Evolutionary conservation across 2,329 filamentous ascomycete species (phyloP).

Genomic region (Phaeosphaeria sp.): DNA sequence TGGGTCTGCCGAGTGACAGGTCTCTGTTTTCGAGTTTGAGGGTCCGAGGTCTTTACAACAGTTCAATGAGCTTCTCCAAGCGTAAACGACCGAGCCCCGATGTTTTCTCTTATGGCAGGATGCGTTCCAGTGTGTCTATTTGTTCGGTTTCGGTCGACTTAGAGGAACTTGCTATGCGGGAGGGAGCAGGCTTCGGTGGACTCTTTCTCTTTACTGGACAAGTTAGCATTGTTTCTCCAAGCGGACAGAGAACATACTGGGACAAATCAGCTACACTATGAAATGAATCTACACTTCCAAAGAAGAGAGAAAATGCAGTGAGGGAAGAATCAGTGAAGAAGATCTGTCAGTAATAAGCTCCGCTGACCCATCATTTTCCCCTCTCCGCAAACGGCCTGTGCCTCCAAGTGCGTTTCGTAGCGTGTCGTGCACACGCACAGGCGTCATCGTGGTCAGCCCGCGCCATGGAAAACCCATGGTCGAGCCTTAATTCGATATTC

Average conservation of each 20-base stretch:
- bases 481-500: not conserved
- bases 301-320: constrained; percentile 6
- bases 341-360: constrained; percentile 15
- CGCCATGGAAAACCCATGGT: not conserved
- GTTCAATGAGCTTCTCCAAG: constrained; percentile 26
- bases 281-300: constrained; percentile 4
- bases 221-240: constrained; percentile 17
- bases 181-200: not conserved
- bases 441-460: constrained; percentile 26
- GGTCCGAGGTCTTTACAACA: constrained; percentile 24
- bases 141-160: constrained; percentile 3
- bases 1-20: constrained; percentile 19
- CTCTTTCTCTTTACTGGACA: constrained; percentile 13
- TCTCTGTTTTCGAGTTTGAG: constrained; percentile 1
- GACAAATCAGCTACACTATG: constrained; percentile 28
- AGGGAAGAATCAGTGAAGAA: constrained; percentile 21
- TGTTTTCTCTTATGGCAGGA: constrained; percentile 21
- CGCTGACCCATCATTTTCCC: constrained; percentile 14
- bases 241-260: constrained; percentile 6
- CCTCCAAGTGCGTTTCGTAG: constrained; percentile 34
- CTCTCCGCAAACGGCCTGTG: constrained; percentile 24
- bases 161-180: constrained; percentile 7
- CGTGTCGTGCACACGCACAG: constrained; percentile 30
- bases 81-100: constrained; percentile 30
- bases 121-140: constrained; percentile 5